phyloP scores from a whole-genome alignment of 1,284 basidiomycete species.

The Malassezia furfur region DNA sequence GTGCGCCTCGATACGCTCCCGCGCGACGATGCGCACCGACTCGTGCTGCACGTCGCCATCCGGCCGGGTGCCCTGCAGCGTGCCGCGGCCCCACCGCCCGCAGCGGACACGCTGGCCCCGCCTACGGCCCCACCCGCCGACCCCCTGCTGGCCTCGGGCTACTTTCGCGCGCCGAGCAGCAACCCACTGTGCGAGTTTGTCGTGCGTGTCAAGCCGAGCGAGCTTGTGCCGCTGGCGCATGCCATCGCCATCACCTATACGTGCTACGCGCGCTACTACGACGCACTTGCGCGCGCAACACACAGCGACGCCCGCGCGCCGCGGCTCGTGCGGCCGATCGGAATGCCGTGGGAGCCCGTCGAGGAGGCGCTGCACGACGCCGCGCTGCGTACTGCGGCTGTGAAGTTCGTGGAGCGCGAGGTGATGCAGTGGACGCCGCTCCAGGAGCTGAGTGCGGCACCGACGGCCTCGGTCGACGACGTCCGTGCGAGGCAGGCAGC shows the following conservation, averaged over 20 bases:
- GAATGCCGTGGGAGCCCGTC: not conserved
- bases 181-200: not conserved
- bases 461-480: conserved; percentile 7
- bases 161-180: not conserved
- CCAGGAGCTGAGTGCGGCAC: conserved; percentile 2
- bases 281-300: not conserved
- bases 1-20: not conserved
- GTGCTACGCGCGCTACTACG: conserved; percentile 3
- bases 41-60: conserved; percentile 38
- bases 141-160: conserved; percentile 4
- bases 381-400: not conserved
- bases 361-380: not conserved
- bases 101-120: not conserved
- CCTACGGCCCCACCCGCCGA: not conserved
- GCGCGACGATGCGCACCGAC: not conserved
- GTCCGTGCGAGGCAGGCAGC: not conserved
- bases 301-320: not conserved
- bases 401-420: conserved; percentile 2
- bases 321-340: not conserved
- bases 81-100: not conserved
- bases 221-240: not conserved
- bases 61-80: conserved; percentile 26
- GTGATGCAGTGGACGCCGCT: conserved; percentile 15
- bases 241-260: conserved; percentile 5
- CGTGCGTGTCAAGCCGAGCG: not conserved